These are phyloP conservation scores for Schoenoplectus triqueter DNA, from an alignment of 202 grass and related monocot genomes.

Conservation along the genomic window DNA sequence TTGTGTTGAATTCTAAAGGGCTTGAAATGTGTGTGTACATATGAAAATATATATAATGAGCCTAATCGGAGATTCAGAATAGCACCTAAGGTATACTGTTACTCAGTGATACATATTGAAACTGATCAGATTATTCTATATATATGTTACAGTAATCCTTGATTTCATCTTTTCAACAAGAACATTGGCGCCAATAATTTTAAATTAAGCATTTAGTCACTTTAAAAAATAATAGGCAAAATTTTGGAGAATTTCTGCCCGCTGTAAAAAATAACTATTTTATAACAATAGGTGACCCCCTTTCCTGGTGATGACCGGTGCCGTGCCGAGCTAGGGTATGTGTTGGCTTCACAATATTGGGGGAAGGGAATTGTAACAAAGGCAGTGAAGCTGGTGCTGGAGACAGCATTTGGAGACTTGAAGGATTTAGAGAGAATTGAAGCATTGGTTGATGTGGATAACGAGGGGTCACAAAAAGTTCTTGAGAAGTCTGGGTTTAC, in stretches of 20 bases:
- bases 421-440: conserved; percentile 65
- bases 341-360: conserved; percentile 64
- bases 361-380: conserved; percentile 65
- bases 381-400: conserved; percentile 50
- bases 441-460: conserved; percentile 64
- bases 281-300: conserved; percentile 26
- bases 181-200: too few species aligned
- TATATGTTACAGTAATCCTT: not conserved
- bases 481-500: conserved; percentile 77
- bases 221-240: conserved; percentile 11
- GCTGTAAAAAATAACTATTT: not conserved
- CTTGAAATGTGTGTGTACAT: not conserved
- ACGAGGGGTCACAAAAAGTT: conserved; percentile 78
- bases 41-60: not conserved
- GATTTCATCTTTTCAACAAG: conserved; percentile 17
- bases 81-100: not conserved
- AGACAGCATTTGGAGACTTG: conserved; percentile 49
- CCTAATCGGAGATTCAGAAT: not conserved
- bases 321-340: conserved; percentile 69
- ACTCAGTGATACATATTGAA: not conserved
- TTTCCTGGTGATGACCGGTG: conserved; percentile 39
- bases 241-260: not conserved
- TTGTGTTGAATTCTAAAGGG: not conserved
- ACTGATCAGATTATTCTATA: not conserved
- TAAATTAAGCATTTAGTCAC: not conserved